phyloP scores from a whole-genome alignment of 2,329 filamentous ascomycete species.

The Cyanodermella asteris region DNA sequence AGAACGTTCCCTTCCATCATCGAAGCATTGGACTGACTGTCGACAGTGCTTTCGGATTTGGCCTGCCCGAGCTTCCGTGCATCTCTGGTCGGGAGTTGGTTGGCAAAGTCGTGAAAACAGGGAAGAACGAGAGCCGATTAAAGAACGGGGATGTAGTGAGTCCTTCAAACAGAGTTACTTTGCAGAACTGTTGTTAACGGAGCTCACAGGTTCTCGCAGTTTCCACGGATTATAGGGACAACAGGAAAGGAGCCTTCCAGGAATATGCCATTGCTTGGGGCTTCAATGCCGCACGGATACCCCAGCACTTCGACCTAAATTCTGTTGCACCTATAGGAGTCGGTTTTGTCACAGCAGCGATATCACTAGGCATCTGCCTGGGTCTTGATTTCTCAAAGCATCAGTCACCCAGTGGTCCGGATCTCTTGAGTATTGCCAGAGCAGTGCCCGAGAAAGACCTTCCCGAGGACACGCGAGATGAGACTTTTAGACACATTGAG shows the following conservation, averaged over 20 bases:
- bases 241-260: slow-evolving; percentile 50
- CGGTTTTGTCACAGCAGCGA: slow-evolving; percentile 45
- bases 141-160: slow-evolving; percentile 31
- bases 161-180: neutral
- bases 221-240: slow-evolving; percentile 52
- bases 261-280: slow-evolving; percentile 43
- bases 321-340: slow-evolving; percentile 44
- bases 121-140: slow-evolving; percentile 24
- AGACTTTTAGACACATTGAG: slow-evolving; percentile 36
- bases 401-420: slow-evolving; percentile 27
- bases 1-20: slow-evolving; percentile 11
- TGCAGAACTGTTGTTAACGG: neutral
- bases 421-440: slow-evolving; percentile 32
- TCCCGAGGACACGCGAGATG: slow-evolving; percentile 37
- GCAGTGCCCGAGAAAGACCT: slow-evolving; percentile 25
- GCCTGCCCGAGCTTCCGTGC: slow-evolving; percentile 44
- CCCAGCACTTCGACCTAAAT: slow-evolving; percentile 28
- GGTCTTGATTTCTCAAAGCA: slow-evolving; percentile 40
- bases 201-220: slow-evolving; percentile 29
- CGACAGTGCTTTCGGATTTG: slow-evolving; percentile 45
- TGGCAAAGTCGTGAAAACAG: slow-evolving; percentile 35
- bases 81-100: slow-evolving; percentile 49
- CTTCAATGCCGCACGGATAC: slow-evolving; percentile 43
- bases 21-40: neutral
- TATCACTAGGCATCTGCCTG: slow-evolving; percentile 47